Percentiles rank a stretch among this genome's conserved stretches.
These are phyloP conservation scores for Plectosphaerella plurivora DNA, from an alignment of 2,329 filamentous ascomycete species.

Conservation along the genomic window DNA sequence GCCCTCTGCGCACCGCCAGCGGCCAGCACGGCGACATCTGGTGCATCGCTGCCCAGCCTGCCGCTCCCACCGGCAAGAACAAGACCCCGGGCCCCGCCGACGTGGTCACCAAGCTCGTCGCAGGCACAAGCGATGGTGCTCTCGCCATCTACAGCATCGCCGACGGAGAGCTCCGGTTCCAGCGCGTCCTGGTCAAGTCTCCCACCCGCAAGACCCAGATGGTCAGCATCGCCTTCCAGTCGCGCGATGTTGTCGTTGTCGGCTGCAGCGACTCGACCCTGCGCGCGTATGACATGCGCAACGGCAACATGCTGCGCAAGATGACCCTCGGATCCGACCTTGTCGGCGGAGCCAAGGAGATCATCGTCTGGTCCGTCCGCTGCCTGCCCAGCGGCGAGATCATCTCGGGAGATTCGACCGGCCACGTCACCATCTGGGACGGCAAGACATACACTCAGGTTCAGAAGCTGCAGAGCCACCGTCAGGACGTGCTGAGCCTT, in stretches of 20 bases:
- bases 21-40: slow-evolving; percentile 96
- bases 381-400: slow-evolving; percentile 84
- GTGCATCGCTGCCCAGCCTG: slow-evolving; percentile 87
- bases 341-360: slow-evolving; percentile 72
- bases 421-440: slow-evolving; percentile 90
- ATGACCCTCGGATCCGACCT: slow-evolving; percentile 84
- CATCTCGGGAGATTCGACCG: slow-evolving; percentile 90
- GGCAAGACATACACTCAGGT: slow-evolving; percentile 85
- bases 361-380: slow-evolving; percentile 91
- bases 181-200: slow-evolving; percentile 69
- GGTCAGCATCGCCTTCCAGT: slow-evolving; percentile 87
- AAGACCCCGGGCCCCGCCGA: slow-evolving; percentile 16
- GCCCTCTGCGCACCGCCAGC: slow-evolving; percentile 75
- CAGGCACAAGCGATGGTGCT: slow-evolving; percentile 86
- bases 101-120: slow-evolving; percentile 62
- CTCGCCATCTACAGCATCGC: slow-evolving; percentile 83
- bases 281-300: slow-evolving; percentile 81
- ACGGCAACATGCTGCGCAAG: slow-evolving; percentile 68
- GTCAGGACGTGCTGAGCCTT: slow-evolving; percentile 87
- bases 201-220: slow-evolving; percentile 83
- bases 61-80: slow-evolving; percentile 16
- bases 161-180: slow-evolving; percentile 76
- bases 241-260: slow-evolving; percentile 74
- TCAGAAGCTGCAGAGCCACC: slow-evolving; percentile 81
- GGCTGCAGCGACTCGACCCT: slow-evolving; percentile 98